Percentiles rank a stretch among this genome's conserved stretches.
phyloP scores from a whole-genome alignment of 495 filamentous ascomycete species.

The Penicillium coffeae region DNA sequence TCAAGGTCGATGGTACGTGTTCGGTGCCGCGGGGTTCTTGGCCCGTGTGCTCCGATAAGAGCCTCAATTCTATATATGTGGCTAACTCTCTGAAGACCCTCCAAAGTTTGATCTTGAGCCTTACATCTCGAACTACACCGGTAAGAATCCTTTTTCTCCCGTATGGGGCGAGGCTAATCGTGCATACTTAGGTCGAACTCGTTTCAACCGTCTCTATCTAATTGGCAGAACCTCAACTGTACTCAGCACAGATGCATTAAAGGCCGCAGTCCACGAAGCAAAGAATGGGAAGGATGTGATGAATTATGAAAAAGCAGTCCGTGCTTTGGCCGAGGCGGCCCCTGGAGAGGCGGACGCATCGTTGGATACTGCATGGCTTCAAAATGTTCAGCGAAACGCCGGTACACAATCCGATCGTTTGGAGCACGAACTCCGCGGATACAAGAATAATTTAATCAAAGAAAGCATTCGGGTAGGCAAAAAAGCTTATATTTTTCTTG shows the following conservation, averaged over 20 bases:
- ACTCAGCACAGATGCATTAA: conserved; percentile 76
- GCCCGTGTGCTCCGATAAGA: not conserved
- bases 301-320: conserved; percentile 66
- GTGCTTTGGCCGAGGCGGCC: conserved; percentile 55
- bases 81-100: conserved; percentile 48
- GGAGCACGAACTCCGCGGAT: conserved; percentile 79
- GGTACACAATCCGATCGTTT: conserved; percentile 65
- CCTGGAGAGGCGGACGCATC: conserved; percentile 64
- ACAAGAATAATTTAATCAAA: conserved; percentile 97
- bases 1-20: conserved; percentile 32
- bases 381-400: conserved; percentile 57
- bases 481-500: not conserved
- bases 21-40: conserved; percentile 3
- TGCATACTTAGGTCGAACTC: conserved; percentile 55
- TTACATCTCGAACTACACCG: conserved; percentile 87
- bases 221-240: conserved; percentile 76
- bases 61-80: not conserved
- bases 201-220: conserved; percentile 72
- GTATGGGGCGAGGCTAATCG: not conserved
- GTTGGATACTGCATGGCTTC: conserved; percentile 68
- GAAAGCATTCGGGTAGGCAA: conserved; percentile 84
- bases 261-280: conserved; percentile 69
- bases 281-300: conserved; percentile 71
- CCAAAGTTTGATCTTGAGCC: conserved; percentile 92
- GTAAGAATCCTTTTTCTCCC: conserved; percentile 41